Conservation (phyloP, 345 rosid genomes). For the Lumnitzera racemosa region DNA sequence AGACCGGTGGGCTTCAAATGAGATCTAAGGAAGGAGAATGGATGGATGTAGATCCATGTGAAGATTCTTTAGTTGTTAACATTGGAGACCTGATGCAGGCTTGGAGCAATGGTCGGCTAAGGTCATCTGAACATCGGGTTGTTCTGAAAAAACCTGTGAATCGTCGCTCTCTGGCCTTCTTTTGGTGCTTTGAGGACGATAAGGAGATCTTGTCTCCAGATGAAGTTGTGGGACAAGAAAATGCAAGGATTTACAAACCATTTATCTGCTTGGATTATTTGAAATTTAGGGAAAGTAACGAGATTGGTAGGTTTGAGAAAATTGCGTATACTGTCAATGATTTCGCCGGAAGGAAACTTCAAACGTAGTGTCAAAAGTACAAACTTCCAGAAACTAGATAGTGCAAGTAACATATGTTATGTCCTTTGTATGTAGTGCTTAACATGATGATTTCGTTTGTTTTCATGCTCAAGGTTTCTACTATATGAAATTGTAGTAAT, state of each 20-base stretch:
- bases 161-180: conserved; percentile 60
- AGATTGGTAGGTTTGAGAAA: conserved; percentile 62
- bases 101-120: conserved; percentile 64
- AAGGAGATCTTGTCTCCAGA: conserved; percentile 49
- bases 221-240: conserved; percentile 46
- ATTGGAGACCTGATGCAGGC: conserved; percentile 79
- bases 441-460: neutral
- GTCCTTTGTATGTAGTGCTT: neutral
- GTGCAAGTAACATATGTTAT: neutral
- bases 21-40: conserved; percentile 50
- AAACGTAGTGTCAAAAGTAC: neutral
- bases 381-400: neutral
- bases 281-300: conserved; percentile 51
- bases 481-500: conserved; percentile 2
- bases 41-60: conserved; percentile 41
- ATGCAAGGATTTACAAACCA: conserved; percentile 33
- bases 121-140: conserved; percentile 72
- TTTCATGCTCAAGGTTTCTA: neutral
- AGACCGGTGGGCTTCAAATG: conserved; percentile 71
- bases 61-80: conserved; percentile 56
- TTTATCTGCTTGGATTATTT: conserved; percentile 55
- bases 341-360: conserved; percentile 46
- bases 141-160: conserved; percentile 32
- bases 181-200: conserved; percentile 64
- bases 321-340: conserved; percentile 50